Base-by-base conservation (phyloP, 352 stramenopile genomes). In the Blastocystis sp. region DNA sequence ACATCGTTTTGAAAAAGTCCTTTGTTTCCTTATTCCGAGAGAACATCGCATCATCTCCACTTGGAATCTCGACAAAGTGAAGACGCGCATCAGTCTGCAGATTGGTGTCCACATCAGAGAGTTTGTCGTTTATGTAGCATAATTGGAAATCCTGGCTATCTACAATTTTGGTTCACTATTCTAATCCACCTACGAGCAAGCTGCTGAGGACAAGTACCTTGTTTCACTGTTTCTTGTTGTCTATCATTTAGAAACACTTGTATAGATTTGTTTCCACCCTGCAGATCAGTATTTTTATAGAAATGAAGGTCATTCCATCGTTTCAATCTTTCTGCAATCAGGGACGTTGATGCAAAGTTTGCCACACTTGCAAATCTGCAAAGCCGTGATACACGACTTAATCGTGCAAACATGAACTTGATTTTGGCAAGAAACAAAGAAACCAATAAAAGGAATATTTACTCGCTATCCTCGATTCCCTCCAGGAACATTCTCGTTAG, bases 1-100 rank as follows among this genome's bases (percentile, higher is more conserved):
- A 85, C 13, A 85, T 20, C 3, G 73, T 85, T 20, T 66, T 7
- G 73, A 85, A 85, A 30, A 69, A 85, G 50, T 85, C 73, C 2
- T 45, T 34, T 3, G 54, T 85, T 50, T 65, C 43, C 20, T 24
- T 47, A 18, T 66, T 66, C 18, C 53, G 16, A 9, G 50, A 68
- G 68, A 85, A 85, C 73, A 85, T 85, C 20, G 73, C 73, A 65
- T 85, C 26, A 0, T 85, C 73, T 26, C 47, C 39, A 16, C 11
- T 85, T 39, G 73, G 73, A 43, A 26, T 68, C 16, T 68, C 43
- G 20, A 85, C 11, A 45, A 56, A 55, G 9, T 45, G 53, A 1
- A 85, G 16, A 16, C 3, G n/a, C 3, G 26, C 20, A 39, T 16
- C 34, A 7, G 34, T 30, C 18, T 13, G 18, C 26, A 37, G 50